Base-by-base conservation (phyloP, 1,284 basidiomycete genomes). In the Hemileia vastatrix region DNA sequence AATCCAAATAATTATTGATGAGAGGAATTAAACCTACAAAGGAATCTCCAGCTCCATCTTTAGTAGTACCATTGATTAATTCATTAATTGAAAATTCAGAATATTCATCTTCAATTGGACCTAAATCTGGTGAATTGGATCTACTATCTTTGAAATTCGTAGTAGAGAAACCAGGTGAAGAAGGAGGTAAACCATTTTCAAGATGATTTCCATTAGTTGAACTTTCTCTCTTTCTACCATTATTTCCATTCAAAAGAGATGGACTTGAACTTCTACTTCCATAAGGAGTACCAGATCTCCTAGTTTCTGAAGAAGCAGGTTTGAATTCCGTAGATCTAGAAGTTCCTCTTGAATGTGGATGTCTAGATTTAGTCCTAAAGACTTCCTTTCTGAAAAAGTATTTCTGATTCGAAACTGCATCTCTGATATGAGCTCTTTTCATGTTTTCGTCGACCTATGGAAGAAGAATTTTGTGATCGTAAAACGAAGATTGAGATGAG, bases 381-480 rank as follows among this genome's bases (percentile, higher is more conserved):
- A 97, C 82, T 65, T 87, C 81, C 75, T 88, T 92, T 53, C 93
- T 83, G 82, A 99, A 99, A 78, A 81, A 90, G 78, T 95, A 98
- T 75, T 83, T 87, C 68, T 84, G 81, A 15, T 80, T 77, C 56
- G 79, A 79, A 18, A 86, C 83, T 0, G 92, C 94, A 72, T 91
- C 85, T 45, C 94, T 81, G 61, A 81, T 79, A 76, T 98, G 95
- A 1, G 93, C 92, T 57, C 87, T 82, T 52, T 79, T 82, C 93
- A 98, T 97, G 74, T 99, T 99, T 74, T 90, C 88, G 74, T 98
- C 94, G 32, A 98, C 94, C 91, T 94, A 68, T 1, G 56, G 36
- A 31, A 44, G n/a, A 11, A 21, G 2, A 27, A 32, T 2, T 15
- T 3, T 27, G 32, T 15, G 3, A 13, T 24, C 4, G 32, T 19